These are phyloP conservation scores for Beauveria scarabaeidicola DNA, from an alignment of 2,329 filamentous ascomycete species.

Conservation along the genomic window DNA sequence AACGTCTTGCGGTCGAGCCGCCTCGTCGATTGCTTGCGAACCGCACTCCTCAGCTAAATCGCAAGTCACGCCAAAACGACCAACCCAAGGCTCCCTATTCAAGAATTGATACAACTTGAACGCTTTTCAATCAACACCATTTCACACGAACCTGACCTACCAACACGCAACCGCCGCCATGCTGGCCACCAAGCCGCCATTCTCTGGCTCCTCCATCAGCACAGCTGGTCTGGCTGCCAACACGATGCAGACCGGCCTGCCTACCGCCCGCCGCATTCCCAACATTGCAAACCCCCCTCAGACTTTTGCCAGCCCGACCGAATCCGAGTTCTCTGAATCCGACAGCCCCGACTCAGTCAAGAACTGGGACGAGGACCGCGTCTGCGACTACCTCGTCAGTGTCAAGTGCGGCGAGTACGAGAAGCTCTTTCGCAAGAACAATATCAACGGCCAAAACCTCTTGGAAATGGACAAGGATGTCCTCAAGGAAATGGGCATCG, in stretches of 20 bases:
- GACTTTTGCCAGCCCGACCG: slow-evolving; percentile 71
- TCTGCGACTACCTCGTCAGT: slow-evolving; percentile 81
- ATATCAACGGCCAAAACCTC: slow-evolving; percentile 95
- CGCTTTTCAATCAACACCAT: background rate
- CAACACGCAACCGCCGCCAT: slow-evolving; percentile 35
- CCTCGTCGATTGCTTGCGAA: background rate
- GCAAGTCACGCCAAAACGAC: background rate
- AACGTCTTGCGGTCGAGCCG: background rate
- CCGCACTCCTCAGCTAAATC: background rate
- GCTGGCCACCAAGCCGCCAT: slow-evolving; percentile 67
- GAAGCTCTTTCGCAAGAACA: slow-evolving; percentile 78
- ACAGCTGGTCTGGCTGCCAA: slow-evolving; percentile 37
- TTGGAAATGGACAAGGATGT: slow-evolving; percentile 96
- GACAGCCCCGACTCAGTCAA: slow-evolving; percentile 68
- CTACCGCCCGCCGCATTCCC: slow-evolving; percentile 44
- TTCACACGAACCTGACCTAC: background rate
- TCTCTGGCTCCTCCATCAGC: slow-evolving; percentile 44
- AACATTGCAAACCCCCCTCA: slow-evolving; percentile 42
- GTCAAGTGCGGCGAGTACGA: slow-evolving; percentile 95
- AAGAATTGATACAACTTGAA: background rate
- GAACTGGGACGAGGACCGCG: slow-evolving; percentile 86
- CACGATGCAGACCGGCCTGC: slow-evolving; percentile 39
- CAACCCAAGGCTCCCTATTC: background rate
- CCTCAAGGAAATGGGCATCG: slow-evolving; percentile 95
- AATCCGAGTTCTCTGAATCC: slow-evolving; percentile 84